Base-by-base conservation (phyloP, 2,329 filamentous ascomycete species). In the Knoxdaviesia proteae region DNA sequence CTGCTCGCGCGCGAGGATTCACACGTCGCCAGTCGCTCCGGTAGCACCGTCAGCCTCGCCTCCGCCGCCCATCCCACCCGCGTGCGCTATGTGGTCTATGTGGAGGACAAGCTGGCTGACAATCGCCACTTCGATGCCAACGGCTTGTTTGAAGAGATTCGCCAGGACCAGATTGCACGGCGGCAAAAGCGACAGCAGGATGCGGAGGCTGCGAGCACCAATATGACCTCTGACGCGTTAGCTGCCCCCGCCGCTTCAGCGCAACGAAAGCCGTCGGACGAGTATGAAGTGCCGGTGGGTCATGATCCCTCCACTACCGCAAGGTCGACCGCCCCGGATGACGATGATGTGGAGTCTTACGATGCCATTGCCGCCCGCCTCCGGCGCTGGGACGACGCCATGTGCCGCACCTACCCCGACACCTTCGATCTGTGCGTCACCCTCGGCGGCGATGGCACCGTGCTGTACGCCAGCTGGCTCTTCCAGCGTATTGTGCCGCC, bases 401-500 rank as follows among this genome's bases (percentile, higher is more conserved):
- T 94, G 54, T 93, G 86, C 51, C 69, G 70, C 40, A 68, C 74
- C 36, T 71, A 77, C 46, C 88, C 88, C 4, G 84, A 94, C 51
- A 80, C 75, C 0, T 94, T 96, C 55, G 90, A 98, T 59, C 92
- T 98, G 53, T 78, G 92, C 42, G 74, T 98, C 39, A 92, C 88
- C 0, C 70, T 94, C 3, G 87, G 86, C 40, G 90, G 90, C 8
- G 90, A 98, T 55, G 90, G 90, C n/a, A 98, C 90, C 0, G 88
- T 98, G 6, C 65, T 98, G 7, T 96, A 94, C 55, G 83, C 88
- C 4, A 93, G 84, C 54, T 96, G 88, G 87, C 67, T 98, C 1
- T 98, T 98, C 57, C 90, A 98, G 61, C 76, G 83, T 37, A 81
- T 96, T 39, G 88, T 96, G 0, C 90, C 90, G 5, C 90, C 90